phyloP scores from a whole-genome alignment of 1,139 yeast species.

The Debaryomyces fabryi region DNA sequence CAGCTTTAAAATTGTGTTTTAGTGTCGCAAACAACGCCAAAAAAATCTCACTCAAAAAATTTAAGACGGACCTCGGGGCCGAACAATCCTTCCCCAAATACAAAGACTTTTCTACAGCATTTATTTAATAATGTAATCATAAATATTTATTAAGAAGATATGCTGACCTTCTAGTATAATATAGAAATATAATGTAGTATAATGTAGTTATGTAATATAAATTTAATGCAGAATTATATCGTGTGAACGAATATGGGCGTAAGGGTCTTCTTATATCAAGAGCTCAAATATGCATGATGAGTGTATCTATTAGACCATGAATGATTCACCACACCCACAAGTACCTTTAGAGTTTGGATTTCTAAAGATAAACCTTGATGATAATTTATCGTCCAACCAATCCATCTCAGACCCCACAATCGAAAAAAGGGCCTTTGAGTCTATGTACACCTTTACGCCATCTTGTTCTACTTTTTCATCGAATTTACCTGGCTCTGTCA shows the following conservation, averaged over 20 bases:
- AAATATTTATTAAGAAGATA: background rate
- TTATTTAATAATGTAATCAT: background rate
- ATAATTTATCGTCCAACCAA: constrained; percentile 91
- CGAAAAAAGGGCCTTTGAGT: constrained; percentile 92
- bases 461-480: constrained; percentile 93
- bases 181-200: background rate
- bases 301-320: constrained; percentile 67
- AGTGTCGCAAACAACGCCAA: constrained; percentile 5
- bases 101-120: background rate
- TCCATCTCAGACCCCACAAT: constrained; percentile 98
- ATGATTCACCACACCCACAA: constrained; percentile 98
- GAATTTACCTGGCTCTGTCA: constrained; percentile 84
- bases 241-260: background rate
- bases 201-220: background rate
- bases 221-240: background rate
- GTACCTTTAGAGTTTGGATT: constrained; percentile 97
- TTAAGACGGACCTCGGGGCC: background rate
- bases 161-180: background rate
- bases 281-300: background rate
- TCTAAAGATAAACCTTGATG: constrained; percentile 85
- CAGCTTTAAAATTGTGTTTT: constrained; percentile 8
- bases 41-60: background rate
- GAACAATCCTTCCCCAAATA: background rate
- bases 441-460: constrained; percentile 89
- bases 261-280: background rate